Percentiles rank a stretch among this genome's conserved stretches.
Evolutionary conservation across 768 basidiomycete genomes (phyloP).

Genomic region (Mycena maculata): DNA sequence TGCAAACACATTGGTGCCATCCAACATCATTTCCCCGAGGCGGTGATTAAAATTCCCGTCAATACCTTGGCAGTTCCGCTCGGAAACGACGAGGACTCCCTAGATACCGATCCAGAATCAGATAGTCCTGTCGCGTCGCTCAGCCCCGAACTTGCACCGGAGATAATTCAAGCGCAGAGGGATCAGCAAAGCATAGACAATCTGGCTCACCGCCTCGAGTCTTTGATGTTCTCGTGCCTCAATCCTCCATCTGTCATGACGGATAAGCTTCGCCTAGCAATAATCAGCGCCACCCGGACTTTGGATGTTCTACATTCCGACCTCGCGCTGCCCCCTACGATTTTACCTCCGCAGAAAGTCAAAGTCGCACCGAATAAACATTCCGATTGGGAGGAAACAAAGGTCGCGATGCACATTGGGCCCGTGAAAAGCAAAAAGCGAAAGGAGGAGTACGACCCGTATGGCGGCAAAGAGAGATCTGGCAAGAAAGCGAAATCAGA

Average conservation of each 20-base stretch:
- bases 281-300: background rate
- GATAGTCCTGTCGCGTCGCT: background rate
- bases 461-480: background rate
- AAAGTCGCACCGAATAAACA: conserved; percentile 4
- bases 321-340: background rate
- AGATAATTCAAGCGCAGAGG: background rate
- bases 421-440: background rate
- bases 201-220: conserved; percentile 2
- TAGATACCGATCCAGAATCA: background rate
- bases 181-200: background rate
- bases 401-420: background rate
- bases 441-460: background rate
- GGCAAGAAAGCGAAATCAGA: background rate
- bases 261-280: background rate
- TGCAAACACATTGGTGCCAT: too few relatives aligned
- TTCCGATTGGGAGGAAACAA: background rate
- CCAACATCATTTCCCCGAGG: background rate
- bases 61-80: background rate
- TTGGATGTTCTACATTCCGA: background rate
- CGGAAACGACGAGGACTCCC: background rate
- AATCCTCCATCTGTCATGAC: background rate
- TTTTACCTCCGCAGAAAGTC: background rate
- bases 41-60: background rate
- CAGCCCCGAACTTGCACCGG: background rate
- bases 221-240: background rate